Evolutionary conservation across 805 yeast species (phyloP), one percentile per base, ranked within the genome.

Genomic region (Sungouiozyma intestinalis): DNA sequence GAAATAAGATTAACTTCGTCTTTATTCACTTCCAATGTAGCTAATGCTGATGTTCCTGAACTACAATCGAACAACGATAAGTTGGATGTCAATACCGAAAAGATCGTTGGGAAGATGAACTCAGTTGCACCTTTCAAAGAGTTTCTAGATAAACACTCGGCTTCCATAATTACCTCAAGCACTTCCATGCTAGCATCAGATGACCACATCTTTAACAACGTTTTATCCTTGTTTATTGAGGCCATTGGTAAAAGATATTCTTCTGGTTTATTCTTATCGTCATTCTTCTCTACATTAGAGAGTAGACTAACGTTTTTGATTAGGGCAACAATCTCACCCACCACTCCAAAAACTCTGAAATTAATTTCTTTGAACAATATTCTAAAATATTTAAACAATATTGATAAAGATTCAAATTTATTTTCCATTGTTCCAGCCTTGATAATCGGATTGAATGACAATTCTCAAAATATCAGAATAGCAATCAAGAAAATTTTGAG

Each of bases 1-100:
- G 88, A 81, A 64, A 73, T 86, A 69, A 69, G 72, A 41, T 64
- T 85, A 37, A 83, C 85, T 62, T 71, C 81, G 1, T 78, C 88
- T 0, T 62, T 86, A 40, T 58, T 62, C 32, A 46, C 51, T 2
- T 45, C 43, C 7, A 53, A 51, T 11, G 50, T 48, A 44, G 48
- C 56, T 7, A 54, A 54, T 15, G 51, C 55, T 14, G 65, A 61
- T 18, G 53, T 63, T 9, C 65, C 57, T 27, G 55, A 66, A 17
- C 11, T 24, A 24, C 29, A 24, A 11, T 24, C 29, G 11, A 24
- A 24, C 11, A 24, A 24, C 11, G 29, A 24, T 24, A 24, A 24
- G 29, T 11, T 24, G 11, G 54, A 49, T 3, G 35, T 52, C n/a
- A 54, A 49, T 13, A 40, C 54, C 13, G 55, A 62, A 36, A 60